phyloP scores from a whole-genome alignment of 306 rosid genomes.

The Castanea crenata region DNA sequence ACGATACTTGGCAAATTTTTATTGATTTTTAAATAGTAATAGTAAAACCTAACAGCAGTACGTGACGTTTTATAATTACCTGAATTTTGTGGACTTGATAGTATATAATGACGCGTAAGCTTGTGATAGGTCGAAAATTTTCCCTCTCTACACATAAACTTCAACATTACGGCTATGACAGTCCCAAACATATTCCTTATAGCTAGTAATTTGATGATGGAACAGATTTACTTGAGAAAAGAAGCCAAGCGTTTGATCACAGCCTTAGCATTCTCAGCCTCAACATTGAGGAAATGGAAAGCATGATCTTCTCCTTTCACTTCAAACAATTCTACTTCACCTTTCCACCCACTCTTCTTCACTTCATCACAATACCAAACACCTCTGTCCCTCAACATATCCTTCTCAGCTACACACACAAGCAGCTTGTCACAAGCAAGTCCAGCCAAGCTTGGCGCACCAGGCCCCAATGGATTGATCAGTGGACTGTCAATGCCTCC shows the following conservation, averaged over 20 bases:
- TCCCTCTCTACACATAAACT: no score
- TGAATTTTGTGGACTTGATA: no score
- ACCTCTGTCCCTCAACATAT: conserved; percentile 45
- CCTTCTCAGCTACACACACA: conserved; percentile 38
- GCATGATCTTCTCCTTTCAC: conserved; percentile 43
- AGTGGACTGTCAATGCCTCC: conserved; percentile 39
- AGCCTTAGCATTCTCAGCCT: conserved; percentile 30
- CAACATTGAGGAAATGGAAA: conserved; percentile 33
- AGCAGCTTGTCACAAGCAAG: conserved; percentile 35
- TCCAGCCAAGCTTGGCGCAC: conserved; percentile 34
- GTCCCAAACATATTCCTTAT: no score
- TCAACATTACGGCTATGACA: no score
- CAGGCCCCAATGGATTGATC: conserved; percentile 41
- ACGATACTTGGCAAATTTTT: no score
- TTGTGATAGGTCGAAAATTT: no score
- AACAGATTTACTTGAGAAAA: conserved; percentile 16
- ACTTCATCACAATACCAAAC: conserved; percentile 35
- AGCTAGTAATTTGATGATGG: no score
- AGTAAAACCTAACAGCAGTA: no score
- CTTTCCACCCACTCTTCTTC: conserved; percentile 48
- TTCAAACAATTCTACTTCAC: conserved; percentile 35
- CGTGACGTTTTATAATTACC: no score
- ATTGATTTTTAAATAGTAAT: no score
- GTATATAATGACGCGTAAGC: no score
- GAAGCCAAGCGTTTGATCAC: conserved; percentile 39